Conservation (phyloP, 2,329 filamentous ascomycete genomes). For the Trichoderma sp. region DNA sequence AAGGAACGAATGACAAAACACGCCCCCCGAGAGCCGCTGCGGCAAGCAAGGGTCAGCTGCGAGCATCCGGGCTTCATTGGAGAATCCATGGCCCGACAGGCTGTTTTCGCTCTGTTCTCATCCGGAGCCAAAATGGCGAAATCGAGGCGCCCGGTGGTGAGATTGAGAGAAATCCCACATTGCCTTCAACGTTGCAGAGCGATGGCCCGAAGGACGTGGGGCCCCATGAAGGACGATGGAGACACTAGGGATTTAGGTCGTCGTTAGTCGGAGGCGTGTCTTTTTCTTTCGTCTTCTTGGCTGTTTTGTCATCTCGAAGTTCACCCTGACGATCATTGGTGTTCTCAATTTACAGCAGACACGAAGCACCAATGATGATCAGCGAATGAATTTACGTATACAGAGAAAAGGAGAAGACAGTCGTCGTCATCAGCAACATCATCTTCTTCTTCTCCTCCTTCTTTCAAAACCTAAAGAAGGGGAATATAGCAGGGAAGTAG, state of each 20-base stretch:
- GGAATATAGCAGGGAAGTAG: background rate
- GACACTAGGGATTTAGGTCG: background rate
- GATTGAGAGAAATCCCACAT: background rate
- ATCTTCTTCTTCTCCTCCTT: background rate
- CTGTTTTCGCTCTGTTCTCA: background rate
- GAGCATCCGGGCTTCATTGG: background rate
- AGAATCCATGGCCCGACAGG: background rate
- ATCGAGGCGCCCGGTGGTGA: constrained; percentile 10
- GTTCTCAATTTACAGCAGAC: background rate
- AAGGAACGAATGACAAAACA: background rate
- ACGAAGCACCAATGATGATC: background rate
- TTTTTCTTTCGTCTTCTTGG: background rate
- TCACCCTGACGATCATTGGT: constrained; percentile 2
- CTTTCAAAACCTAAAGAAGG: background rate
- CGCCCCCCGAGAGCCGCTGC: background rate
- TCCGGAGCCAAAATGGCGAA: constrained; percentile 9
- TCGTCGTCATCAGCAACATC: background rate
- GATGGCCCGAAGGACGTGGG: constrained; percentile 15
- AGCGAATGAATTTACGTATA: background rate
- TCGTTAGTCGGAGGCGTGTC: background rate
- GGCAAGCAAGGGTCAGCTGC: background rate
- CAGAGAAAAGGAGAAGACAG: background rate
- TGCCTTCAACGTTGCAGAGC: background rate
- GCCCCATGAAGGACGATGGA: constrained; percentile 5
- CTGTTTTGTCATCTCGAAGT: background rate